phyloP scores from a whole-genome alignment of 371 early-diverging fungal genomes.

The Rhizopus sp. region DNA sequence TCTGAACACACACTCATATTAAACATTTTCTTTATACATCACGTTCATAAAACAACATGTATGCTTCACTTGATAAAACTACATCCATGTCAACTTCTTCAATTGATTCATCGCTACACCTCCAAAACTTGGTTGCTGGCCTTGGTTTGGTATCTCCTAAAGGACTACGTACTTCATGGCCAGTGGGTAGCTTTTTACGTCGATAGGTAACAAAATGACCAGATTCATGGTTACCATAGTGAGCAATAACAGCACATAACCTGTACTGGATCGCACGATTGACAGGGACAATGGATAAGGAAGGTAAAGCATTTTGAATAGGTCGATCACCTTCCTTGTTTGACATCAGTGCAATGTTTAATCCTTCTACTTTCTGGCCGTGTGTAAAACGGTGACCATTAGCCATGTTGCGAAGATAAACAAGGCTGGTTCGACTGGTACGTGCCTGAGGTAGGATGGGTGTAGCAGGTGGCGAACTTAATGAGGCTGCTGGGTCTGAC shows the following conservation, averaged over 20 bases:
- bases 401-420: constrained; percentile 53
- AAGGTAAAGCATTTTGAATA: constrained; percentile 43
- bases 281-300: constrained; percentile 32
- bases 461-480: constrained; percentile 37
- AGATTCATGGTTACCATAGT: constrained; percentile 82
- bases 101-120: constrained; percentile 90
- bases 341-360: constrained; percentile 34
- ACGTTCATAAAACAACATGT: constrained; percentile 89
- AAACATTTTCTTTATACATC: constrained; percentile 23
- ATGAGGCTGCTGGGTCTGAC: constrained; percentile 37
- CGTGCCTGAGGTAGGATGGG: constrained; percentile 32
- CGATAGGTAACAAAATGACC: constrained; percentile 95
- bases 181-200: constrained; percentile 60
- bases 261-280: constrained; percentile 59
- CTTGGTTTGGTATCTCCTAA: constrained; percentile 36
- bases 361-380: constrained; percentile 21
- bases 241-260: constrained; percentile 85
- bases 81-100: constrained; percentile 71
- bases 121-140: constrained; percentile 61
- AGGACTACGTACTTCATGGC: constrained; percentile 46
- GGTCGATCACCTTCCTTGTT: constrained; percentile 32
- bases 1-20: not conserved
- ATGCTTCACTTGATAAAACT: constrained; percentile 75
- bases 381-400: constrained; percentile 42
- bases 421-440: constrained; percentile 43